Evolutionary conservation across 2,329 filamentous ascomycete genomes (phyloP), one percentile per base, ranked within the genome.

Genomic region (Beauveria medogensis): DNA sequence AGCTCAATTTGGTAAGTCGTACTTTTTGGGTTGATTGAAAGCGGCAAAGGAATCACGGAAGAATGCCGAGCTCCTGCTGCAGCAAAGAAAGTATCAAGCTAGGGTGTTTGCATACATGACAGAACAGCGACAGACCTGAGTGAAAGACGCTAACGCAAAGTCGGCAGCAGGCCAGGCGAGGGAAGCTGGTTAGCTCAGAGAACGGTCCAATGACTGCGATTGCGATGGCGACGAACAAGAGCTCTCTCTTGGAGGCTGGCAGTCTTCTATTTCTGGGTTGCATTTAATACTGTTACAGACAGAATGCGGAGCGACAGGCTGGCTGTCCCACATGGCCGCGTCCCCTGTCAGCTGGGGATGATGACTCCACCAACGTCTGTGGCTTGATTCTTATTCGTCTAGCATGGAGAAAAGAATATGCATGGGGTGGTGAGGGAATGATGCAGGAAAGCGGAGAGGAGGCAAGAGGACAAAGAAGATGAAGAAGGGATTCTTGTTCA

Each of bases 271-370:
- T 57, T 57, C 54, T 48, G 44, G 43, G 55, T 48, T 14, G 43
- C 20, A n/a, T 48, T 26, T 34, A 34, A 34, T 34, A 40, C 41
- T 56, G 55, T 44, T 28, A 26, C 12, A 12, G 28, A 20, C 22
- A 28, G 52, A 44, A 22, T 47, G 28, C 34, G 34, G 46, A 57
- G 43, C 41, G 40, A 34, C 53, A 41, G 30, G 10, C 30, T 34
- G 30, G 30, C 30, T 34, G 46, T 43, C 46, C 46, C 55, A 58
- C 47, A 51, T 59, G 18, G 24, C 55, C 40, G 47, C 47, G 22
- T 24, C 37, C 47, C 55, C 40, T 59, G 55, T 59, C 46, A 52
- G 55, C 55, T 59, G 55, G 46, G 55, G 47, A 52, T 51, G 24
- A 12, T 6, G 10, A 30, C 55, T 59, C 55, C 55, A 52, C 55